Percentiles rank a stretch among this genome's conserved stretches.
Evolutionary conservation across 805 yeast genomes (phyloP).

Genomic region (Candida glaebosa): DNA sequence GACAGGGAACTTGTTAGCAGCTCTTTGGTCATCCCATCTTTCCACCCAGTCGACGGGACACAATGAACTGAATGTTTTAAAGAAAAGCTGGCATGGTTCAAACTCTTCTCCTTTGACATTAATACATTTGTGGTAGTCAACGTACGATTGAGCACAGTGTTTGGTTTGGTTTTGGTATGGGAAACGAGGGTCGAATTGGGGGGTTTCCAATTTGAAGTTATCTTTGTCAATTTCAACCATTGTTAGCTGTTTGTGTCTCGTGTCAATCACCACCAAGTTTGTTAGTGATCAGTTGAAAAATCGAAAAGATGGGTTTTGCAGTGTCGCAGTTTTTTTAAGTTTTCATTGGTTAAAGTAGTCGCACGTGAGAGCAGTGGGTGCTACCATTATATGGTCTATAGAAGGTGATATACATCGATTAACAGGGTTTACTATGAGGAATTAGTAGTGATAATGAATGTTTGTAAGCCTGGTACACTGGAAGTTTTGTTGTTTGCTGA

Average conservation of each 20-base stretch:
- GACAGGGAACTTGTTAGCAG: conserved; percentile 45
- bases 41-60: conserved; percentile 85
- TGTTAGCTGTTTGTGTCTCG: not conserved
- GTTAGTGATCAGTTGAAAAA: too few species aligned
- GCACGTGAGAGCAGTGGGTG: conserved; percentile 1
- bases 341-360: conserved; percentile 7
- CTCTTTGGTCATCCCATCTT: conserved; percentile 87
- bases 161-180: conserved; percentile 97
- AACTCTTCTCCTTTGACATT: conserved; percentile 97
- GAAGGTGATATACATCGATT: too few species aligned
- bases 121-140: conserved; percentile 97
- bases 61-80: conserved; percentile 81
- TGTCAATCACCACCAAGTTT: too few species aligned
- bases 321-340: not conserved
- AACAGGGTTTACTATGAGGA: too few species aligned
- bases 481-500: too few species aligned
- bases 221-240: conserved; percentile 38
- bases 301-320: conserved; percentile 3
- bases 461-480: too few species aligned
- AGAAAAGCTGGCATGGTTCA: conserved; percentile 95
- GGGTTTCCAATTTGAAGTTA: conserved; percentile 40
- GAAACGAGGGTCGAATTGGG: conserved; percentile 83
- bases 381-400: too few species aligned
- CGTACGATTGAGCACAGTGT: conserved; percentile 97
- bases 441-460: too few species aligned